Evolutionary conservation across 2,329 filamentous ascomycete genomes (phyloP).

Genomic region (Cladosporium austrohemisphaericum): DNA sequence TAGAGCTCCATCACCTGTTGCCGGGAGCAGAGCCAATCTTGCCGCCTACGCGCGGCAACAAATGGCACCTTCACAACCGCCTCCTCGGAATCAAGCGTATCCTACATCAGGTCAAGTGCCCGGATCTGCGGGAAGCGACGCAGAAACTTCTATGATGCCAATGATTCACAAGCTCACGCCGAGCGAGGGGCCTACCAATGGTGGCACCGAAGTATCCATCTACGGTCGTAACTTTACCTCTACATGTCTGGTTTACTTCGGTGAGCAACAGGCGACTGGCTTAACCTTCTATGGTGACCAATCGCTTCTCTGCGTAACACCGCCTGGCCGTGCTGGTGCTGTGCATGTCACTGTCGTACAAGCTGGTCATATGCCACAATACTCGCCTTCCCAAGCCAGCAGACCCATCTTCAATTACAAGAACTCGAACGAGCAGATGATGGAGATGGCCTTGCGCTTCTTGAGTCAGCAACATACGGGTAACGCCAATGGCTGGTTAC

Average conservation of each 20-base stretch:
- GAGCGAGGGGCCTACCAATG: slow-evolving; percentile 72
- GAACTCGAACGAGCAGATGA: slow-evolving; percentile 56
- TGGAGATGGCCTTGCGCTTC: slow-evolving; percentile 55
- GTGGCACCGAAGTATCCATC: slow-evolving; percentile 83
- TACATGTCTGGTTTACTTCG: slow-evolving; percentile 81
- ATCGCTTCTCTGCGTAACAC: slow-evolving; percentile 74
- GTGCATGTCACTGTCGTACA: slow-evolving; percentile 64
- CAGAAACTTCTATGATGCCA: slow-evolving; percentile 38
- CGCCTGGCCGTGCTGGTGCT: slow-evolving; percentile 64
- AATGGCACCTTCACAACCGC: slow-evolving; percentile 10
- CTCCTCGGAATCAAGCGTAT: slow-evolving; percentile 10
- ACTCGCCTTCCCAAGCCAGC: slow-evolving; percentile 28
- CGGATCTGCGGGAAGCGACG: slow-evolving; percentile 6
- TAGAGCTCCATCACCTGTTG: slow-evolving; percentile 69
- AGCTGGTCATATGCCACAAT: slow-evolving; percentile 34
- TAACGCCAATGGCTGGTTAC: slow-evolving; percentile 29
- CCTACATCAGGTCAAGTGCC: neutral
- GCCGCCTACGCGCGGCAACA: slow-evolving; percentile 31
- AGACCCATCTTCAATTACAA: slow-evolving; percentile 62
- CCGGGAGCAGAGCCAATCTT: slow-evolving; percentile 31
- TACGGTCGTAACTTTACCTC: slow-evolving; percentile 77
- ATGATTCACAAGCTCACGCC: slow-evolving; percentile 81
- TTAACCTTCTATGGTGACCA: slow-evolving; percentile 79
- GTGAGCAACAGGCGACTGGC: slow-evolving; percentile 63
- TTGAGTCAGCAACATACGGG: slow-evolving; percentile 35